A percentile compares a stretch with the other conserved stretches of the same genome.
Conservation (phyloP, 2,329 filamentous ascomycete species). For the Fusarium musae region DNA sequence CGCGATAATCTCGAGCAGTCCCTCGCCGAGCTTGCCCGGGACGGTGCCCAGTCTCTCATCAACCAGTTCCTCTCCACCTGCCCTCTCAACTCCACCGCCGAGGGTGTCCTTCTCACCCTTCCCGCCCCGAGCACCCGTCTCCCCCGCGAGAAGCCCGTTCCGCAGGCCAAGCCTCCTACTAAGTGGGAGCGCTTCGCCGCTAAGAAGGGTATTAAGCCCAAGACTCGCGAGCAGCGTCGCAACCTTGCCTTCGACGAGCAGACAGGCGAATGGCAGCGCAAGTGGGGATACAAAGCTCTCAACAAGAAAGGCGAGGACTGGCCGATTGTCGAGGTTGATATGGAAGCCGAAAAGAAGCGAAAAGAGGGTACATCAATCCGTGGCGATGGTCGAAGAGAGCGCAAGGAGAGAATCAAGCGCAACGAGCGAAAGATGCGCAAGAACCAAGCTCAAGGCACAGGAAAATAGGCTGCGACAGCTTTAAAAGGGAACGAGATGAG, state of each 20-base stretch:
- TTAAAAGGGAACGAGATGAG: constrained; percentile 3
- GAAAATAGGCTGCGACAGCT: constrained; percentile 34
- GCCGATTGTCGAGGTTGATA: constrained; percentile 87
- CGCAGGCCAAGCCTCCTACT: constrained; percentile 81
- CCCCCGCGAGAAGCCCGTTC: constrained; percentile 92
- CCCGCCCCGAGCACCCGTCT: constrained; percentile 76
- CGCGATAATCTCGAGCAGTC: constrained; percentile 68
- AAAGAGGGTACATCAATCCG: constrained; percentile 71
- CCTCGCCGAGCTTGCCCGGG: constrained; percentile 80
- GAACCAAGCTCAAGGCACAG: constrained; percentile 62
- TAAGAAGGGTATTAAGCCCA: constrained; percentile 96
- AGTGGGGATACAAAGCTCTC: constrained; percentile 94
- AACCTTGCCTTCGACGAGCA: constrained; percentile 87
- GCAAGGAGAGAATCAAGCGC: constrained; percentile 75
- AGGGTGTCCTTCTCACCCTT: constrained; percentile 82
- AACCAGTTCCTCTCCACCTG: constrained; percentile 95
- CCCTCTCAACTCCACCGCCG: constrained; percentile 74
- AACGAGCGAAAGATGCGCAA: constrained; percentile 77
- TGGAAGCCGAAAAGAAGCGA: constrained; percentile 72
- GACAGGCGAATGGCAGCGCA: constrained; percentile 87
- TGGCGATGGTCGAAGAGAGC: constrained; percentile 71
- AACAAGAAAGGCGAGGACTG: constrained; percentile 89
- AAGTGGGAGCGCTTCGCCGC: constrained; percentile 97
- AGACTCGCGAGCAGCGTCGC: constrained; percentile 78
- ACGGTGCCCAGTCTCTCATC: constrained; percentile 90